Conservation (phyloP, 2,329 filamentous ascomycete species). For the Fusarium sororula region DNA sequence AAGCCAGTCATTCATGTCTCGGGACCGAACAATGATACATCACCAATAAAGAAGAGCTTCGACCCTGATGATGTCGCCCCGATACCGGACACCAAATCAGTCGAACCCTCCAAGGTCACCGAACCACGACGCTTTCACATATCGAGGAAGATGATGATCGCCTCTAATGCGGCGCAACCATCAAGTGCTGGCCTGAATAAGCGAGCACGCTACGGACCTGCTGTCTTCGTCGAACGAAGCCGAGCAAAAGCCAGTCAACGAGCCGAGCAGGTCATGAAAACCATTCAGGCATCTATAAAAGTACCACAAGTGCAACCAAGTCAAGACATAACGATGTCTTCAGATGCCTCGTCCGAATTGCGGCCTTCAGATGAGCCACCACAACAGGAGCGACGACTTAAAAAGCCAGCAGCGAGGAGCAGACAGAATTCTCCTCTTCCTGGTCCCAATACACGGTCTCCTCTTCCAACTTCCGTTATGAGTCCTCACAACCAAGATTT, state of each 20-base stretch:
- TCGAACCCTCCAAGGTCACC: slow-evolving; percentile 15
- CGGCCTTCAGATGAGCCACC: not conserved
- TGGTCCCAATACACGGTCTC: slow-evolving; percentile 32
- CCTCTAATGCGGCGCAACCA: slow-evolving; percentile 30
- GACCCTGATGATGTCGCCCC: not conserved
- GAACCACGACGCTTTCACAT: slow-evolving; percentile 66
- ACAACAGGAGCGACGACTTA: slow-evolving; percentile 42
- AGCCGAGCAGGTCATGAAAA: slow-evolving; percentile 21
- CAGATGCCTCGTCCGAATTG: not conserved
- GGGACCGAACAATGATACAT: slow-evolving; percentile 46
- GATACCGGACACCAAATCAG: slow-evolving; percentile 12
- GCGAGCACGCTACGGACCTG: slow-evolving; percentile 53
- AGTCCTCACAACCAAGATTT: slow-evolving; percentile 54
- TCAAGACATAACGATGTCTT: not conserved
- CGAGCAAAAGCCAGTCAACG: slow-evolving; percentile 49
- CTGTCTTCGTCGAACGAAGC: slow-evolving; percentile 65
- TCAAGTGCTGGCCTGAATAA: slow-evolving; percentile 50
- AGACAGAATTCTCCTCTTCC: slow-evolving; percentile 38
- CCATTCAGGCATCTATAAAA: slow-evolving; percentile 13
- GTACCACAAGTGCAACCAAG: not conserved
- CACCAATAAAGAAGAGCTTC: slow-evolving; percentile 19
- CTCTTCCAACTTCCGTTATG: slow-evolving; percentile 48
- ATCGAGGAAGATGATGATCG: slow-evolving; percentile 56
- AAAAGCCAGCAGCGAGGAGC: slow-evolving; percentile 47
- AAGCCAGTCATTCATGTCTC: slow-evolving; percentile 61